Evolutionary conservation across 2,329 filamentous ascomycete genomes (phyloP).

Genomic region (Penicillium digitatum): DNA sequence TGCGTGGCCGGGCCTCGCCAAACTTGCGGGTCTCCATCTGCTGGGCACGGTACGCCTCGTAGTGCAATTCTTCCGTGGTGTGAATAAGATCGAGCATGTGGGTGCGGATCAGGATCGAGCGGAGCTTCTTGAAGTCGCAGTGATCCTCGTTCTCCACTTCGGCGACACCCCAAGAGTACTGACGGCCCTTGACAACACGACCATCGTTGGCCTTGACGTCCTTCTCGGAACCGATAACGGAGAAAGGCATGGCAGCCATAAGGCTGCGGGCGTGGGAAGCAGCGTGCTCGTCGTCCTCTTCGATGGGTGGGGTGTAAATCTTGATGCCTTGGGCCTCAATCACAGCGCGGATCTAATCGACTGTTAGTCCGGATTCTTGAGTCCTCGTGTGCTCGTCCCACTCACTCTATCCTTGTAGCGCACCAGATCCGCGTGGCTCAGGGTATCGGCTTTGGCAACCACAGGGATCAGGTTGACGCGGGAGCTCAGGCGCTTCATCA

Average conservation of each 20-base stretch:
- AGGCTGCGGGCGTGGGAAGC: conserved; percentile 90
- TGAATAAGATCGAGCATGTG: conserved; percentile 99
- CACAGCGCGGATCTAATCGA: conserved; percentile 75
- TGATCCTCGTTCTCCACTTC: conserved; percentile 99
- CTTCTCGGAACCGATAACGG: conserved; percentile 98
- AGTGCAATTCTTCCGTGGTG: conserved; percentile 98
- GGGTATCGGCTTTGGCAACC: conserved; percentile 95
- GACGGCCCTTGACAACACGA: conserved; percentile 96
- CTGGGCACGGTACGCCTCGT: conserved; percentile 97
- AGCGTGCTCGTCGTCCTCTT: conserved; percentile 96
- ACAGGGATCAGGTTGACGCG: conserved; percentile 98
- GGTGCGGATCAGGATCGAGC: conserved; percentile 95
- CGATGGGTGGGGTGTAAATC: conserved; percentile 96
- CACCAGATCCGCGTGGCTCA: conserved; percentile 85
- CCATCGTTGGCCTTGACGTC: conserved; percentile 95
- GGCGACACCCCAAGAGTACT: conserved; percentile 98
- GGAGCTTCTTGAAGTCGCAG: conserved; percentile 99
- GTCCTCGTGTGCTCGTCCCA: neutral
- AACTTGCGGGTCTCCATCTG: conserved; percentile 99
- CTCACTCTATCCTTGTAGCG: conserved; percentile 93
- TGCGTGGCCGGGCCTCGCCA: conserved; percentile 91
- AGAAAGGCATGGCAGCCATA: conserved; percentile 97
- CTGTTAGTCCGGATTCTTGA: neutral
- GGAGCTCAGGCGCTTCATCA: conserved; percentile 98
- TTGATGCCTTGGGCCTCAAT: conserved; percentile 99